A percentile compares a stretch with the other conserved stretches of the same genome.
Conservation (phyloP, 169 alveolate species). For the Theileria sp. region DNA sequence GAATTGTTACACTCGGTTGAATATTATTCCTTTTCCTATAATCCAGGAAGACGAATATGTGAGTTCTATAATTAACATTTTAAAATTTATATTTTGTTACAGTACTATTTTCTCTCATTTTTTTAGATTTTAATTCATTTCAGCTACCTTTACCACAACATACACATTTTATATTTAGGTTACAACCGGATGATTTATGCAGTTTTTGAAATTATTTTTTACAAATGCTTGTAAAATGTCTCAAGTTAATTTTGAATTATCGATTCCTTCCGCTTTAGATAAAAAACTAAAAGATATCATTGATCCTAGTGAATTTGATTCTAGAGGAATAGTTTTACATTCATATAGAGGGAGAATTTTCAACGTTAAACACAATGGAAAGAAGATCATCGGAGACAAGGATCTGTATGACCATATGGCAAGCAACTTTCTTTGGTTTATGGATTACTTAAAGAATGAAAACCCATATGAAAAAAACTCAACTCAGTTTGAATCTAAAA, state of each 20-base stretch:
- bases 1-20: neutral
- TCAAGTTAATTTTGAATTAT: neutral
- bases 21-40: neutral
- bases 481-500: conserved; percentile 1
- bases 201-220: neutral
- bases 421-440: conserved; percentile 34
- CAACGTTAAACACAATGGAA: conserved; percentile 5
- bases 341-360: conserved; percentile 5
- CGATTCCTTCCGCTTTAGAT: conserved; percentile 22
- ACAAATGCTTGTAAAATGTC: conserved; percentile 10
- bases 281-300: neutral
- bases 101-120: neutral
- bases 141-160: neutral
- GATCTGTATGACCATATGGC: conserved; percentile 39
- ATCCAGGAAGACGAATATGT: neutral
- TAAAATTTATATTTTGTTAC: neutral
- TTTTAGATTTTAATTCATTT: neutral
- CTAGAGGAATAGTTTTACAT: neutral
- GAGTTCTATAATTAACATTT: neutral
- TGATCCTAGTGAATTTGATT: neutral
- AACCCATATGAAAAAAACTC: conserved; percentile 32
- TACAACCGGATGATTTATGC: neutral
- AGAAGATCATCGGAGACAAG: conserved; percentile 9
- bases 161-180: neutral
- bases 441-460: conserved; percentile 28